A percentile compares a stretch with the other conserved stretches of the same genome.
Conservation (phyloP, 768 basidiomycete species). For the Lentinula boryana region DNA sequence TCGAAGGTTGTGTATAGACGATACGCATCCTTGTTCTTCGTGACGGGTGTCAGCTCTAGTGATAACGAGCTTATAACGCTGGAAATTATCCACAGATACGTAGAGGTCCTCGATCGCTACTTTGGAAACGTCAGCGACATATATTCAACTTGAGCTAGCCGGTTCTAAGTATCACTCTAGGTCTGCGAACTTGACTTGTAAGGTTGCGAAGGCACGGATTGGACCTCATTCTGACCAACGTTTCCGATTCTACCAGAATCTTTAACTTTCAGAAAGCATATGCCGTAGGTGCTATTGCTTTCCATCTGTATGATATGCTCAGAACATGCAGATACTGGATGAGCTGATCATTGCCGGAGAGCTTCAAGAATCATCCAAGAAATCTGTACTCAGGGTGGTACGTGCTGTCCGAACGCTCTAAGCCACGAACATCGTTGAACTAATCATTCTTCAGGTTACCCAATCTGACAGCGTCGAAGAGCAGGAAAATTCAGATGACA, state of each 20-base stretch:
- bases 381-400: conserved; percentile 57
- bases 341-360: conserved; percentile 93
- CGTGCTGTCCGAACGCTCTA: conserved; percentile 8
- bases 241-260: conserved; percentile 46
- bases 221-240: background rate
- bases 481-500: conserved; percentile 80
- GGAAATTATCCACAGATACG: conserved; percentile 92
- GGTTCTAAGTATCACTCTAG: conserved; percentile 24
- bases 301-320: conserved; percentile 7
- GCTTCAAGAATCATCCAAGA: conserved; percentile 87
- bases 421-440: background rate
- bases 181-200: conserved; percentile 92
- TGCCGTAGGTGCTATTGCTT: conserved; percentile 44
- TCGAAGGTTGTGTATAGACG: conserved; percentile 86
- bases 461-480: conserved; percentile 82
- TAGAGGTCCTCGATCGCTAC: conserved; percentile 85
- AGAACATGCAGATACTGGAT: conserved; percentile 62
- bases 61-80: conserved; percentile 93
- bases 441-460: conserved; percentile 53
- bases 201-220: conserved; percentile 16
- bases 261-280: conserved; percentile 99
- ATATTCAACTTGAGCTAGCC: background rate
- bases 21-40: conserved; percentile 95
- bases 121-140: conserved; percentile 78
- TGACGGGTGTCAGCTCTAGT: conserved; percentile 72